These are phyloP conservation scores for Pichia deserticola DNA, from an alignment of 805 yeast species.

Conservation along the genomic window DNA sequence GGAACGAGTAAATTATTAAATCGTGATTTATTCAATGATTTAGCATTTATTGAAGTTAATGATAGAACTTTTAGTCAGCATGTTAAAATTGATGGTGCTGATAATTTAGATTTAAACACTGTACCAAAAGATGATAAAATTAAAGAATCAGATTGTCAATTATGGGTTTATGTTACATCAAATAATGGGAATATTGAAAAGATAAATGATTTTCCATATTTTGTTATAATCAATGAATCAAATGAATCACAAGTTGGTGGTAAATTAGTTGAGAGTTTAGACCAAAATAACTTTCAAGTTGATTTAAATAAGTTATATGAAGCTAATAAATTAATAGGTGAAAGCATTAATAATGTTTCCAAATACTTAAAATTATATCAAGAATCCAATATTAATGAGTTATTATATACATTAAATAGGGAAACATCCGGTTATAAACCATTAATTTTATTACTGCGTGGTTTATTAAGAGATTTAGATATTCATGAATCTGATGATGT, in stretches of 20 bases:
- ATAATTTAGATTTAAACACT: constrained; percentile 7
- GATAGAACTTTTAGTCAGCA: constrained; percentile 7
- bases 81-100: constrained; percentile 12
- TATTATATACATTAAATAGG: constrained; percentile 21
- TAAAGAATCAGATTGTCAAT: constrained; percentile 19
- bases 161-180: constrained; percentile 24
- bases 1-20: constrained; percentile 13
- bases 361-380: constrained; percentile 21
- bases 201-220: constrained; percentile 22
- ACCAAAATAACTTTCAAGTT: constrained; percentile 9
- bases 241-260: background rate
- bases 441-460: constrained; percentile 16
- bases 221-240: constrained; percentile 17
- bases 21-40: constrained; percentile 22
- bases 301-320: constrained; percentile 20
- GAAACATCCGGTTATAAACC: constrained; percentile 28
- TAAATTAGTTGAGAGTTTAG: background rate
- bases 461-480: constrained; percentile 19
- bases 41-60: constrained; percentile 26
- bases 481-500: background rate
- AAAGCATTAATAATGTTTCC: constrained; percentile 22
- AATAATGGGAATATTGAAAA: constrained; percentile 17
- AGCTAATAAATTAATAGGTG: constrained; percentile 24
- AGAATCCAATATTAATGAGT: constrained; percentile 22
- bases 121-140: background rate